Base-by-base conservation (phyloP, 208 protist species). In the Leishmania braziliensis region DNA sequence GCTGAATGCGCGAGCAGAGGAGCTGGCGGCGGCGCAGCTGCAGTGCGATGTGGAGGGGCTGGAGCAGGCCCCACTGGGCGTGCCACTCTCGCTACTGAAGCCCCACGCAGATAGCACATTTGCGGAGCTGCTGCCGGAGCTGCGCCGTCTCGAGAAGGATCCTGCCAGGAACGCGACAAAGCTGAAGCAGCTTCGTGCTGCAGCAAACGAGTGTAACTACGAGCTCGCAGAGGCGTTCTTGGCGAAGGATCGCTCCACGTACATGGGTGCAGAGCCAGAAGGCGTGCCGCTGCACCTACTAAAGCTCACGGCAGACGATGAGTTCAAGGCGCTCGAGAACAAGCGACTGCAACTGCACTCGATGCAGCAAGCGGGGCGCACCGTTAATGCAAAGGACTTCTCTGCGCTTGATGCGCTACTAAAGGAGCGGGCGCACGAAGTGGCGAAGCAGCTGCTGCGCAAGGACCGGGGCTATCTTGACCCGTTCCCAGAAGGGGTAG, bases 131-230 rank as follows among this genome's bases (percentile, higher is more conserved):
- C 84, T 95, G 53, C 86, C 90, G 2, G 90, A 92, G 80, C 81
- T 94, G 74, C 92, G 92, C 6, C 92, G 88, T 0, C 84, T 96
- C 8, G 88, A 84, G 56, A 89, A 93, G 77, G 91, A 97, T 75
- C 85, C 87, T 3, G 56, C 66, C 1, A 81, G 83, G n/a, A 93
- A 95, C 69, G 86, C 89, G 10, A 86, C 86, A 23, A 86, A 80
- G 71, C 78, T 95, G 69, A 86, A 82, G 50, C 82, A 85, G 33
- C 29, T 94, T 29, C 84, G 89, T 33, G 84, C 81, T 2, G 88
- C 86, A 53, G 80, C 95, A 26, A 80, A 94, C 79, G 89, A 84
- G 18, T 83, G 83, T 50, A 83, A 81, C 43, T 74, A 88, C 62
- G 88, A 90, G 79, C 66, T 96, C 14, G 90, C 92, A 2, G 87